These are phyloP conservation scores for Hypholoma sublateritium DNA, from an alignment of 768 basidiomycete genomes.

Conservation along the genomic window DNA sequence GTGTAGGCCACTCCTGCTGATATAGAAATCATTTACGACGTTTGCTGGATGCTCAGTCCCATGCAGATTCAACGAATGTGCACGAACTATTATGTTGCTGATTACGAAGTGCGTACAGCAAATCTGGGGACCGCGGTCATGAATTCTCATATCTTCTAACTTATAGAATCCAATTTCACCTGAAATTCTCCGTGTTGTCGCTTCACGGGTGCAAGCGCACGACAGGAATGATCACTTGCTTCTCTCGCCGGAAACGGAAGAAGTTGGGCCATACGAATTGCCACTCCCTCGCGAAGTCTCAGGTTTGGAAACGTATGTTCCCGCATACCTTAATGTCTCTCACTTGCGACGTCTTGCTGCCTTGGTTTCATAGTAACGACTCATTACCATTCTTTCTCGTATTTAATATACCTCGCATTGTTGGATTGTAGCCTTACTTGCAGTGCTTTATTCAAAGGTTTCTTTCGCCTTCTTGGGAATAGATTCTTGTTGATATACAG, in stretches of 20 bases:
- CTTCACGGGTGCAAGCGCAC: slow-evolving; percentile 92
- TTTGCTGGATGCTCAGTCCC: slow-evolving; percentile 99
- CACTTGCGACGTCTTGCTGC: slow-evolving; percentile 87
- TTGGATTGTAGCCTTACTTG: slow-evolving; percentile 38
- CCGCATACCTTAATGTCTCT: slow-evolving; percentile 87
- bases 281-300: slow-evolving; percentile 94
- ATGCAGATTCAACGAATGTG: slow-evolving; percentile 99
- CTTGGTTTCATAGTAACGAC: slow-evolving; percentile 45
- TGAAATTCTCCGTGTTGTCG: slow-evolving; percentile 95
- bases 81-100: slow-evolving; percentile 97
- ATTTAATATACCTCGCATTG: slow-evolving; percentile 42
- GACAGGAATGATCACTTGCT: slow-evolving; percentile 97
- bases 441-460: slow-evolving; percentile 38
- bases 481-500: not conserved
- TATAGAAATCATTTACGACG: slow-evolving; percentile 98
- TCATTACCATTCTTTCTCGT: slow-evolving; percentile 19
- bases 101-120: slow-evolving; percentile 78
- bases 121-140: not conserved
- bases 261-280: slow-evolving; percentile 93
- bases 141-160: not conserved
- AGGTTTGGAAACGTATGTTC: slow-evolving; percentile 94
- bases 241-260: slow-evolving; percentile 94
- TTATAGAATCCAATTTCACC: slow-evolving; percentile 91
- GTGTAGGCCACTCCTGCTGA: slow-evolving; percentile 87
- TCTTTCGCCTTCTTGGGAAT: slow-evolving; percentile 11